Base-by-base conservation (phyloP, 768 basidiomycete species). In the Rhizopogon roseolus region DNA sequence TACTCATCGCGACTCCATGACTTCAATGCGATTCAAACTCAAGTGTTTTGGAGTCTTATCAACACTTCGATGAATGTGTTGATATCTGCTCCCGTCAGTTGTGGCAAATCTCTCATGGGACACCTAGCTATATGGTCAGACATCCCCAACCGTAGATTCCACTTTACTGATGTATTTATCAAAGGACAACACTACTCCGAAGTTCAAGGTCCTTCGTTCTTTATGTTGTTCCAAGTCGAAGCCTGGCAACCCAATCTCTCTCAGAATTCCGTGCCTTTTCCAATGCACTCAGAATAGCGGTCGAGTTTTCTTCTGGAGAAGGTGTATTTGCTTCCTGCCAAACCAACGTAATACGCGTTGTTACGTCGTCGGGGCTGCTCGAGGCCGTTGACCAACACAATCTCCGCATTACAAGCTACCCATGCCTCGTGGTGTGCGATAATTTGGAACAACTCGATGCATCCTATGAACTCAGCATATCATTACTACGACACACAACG, bases 21-120 rank as follows among this genome's bases (percentile, higher is more conserved):
- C 29, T 77, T 98, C 65, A 97, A 93, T 62, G 81, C 85, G 1
- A 83, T 97, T 1, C 97, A 99, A 64, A 91, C 89, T 0, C 96
- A 98, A 58, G 74, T 81, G 6, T 90, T 90, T 66, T 98, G 96
- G 92, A 82, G 84, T 39, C 60, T 90, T 14, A 71, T 85, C 49
- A 81, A 85, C 62, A 87, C 90, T 3, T 73, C 76, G 39, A 66
- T 73, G 34, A 90, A 94, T 64, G 68, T 83, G 3, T 69, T 98
- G 29, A 59, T 97, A 10, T 88, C 86, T 60, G 89, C 86, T 1
- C 94, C 96, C 2, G 78, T 83, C 4, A 84, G 87, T 13, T 81
- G 83, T 54, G 95, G 95, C 0, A 97, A 96, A 66, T 85, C 90
- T 2, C 74, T 81, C 22, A 62, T 96, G 56, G 86, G 79, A 3